Base-by-base conservation (phyloP, 208 protist genomes). In the Acanthamoeba sp. region DNA sequence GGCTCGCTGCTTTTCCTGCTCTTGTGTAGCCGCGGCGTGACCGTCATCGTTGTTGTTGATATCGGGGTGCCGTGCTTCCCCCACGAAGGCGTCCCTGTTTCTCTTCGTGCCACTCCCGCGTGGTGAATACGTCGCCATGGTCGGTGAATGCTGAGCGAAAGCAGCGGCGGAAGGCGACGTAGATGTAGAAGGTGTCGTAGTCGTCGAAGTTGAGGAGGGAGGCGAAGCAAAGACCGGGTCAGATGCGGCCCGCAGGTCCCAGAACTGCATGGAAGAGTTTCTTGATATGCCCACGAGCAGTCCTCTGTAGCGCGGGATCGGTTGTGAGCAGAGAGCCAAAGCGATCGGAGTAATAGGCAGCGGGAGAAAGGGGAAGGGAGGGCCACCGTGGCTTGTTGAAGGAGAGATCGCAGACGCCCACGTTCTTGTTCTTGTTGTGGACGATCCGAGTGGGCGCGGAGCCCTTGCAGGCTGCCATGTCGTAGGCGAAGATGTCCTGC, bases 401-500 rank as follows among this genome's bases (percentile, higher is more conserved):
- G 62, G 62, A 14, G 62, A 71, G 62, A 22, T 71, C 62, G 24
- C n/a, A n/a, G 16, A 71, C 32, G 62, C 62, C 32, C 27, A 71
- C 62, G 32, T 71, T 71, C 62, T 71, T 71, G 62, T 71, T 71
- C 62, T 34, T 71, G 32, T 71, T 71, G 32, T 71, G 62, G 62
- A 71, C 4, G 27, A 71, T 71, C 22, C 62, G 62, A 12, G 62
- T 71, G 6, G 62, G 62, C 2, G 27, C 62, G 62, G 62, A n/a
- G 62, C 62, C 62, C 62, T 71, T 71, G 62, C 24, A 71, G n/a
- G 62, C 62, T 7, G 62, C 62, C 32, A 71, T 24, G 24, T 71
- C 62, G 62, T 71, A 71, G 62, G 62, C 62, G 62, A 71, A 71
- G n/a, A 71, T 34, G 62, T 71, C 62, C 62, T 71, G 62, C 62